Base-by-base conservation (phyloP, 441 rosid genomes). In the Biscutella laevigata region DNA sequence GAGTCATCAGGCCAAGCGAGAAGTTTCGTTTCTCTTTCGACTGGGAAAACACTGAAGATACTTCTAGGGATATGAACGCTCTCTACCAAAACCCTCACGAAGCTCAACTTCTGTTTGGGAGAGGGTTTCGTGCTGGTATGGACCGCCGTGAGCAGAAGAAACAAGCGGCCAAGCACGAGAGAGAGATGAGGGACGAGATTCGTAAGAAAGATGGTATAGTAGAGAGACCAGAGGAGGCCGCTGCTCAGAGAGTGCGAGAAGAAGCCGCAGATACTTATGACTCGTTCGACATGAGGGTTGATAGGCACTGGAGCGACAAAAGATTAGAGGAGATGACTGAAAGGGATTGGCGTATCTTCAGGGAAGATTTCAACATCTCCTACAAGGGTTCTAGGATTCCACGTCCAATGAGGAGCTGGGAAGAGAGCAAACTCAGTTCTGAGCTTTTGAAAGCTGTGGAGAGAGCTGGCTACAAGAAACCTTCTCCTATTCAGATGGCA, bases 61-160 rank as follows among this genome's bases (percentile, higher is more conserved):
- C 96, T 2, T 90, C 95, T 0, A 61, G 92, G 39, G 96, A 90
- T 43, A 83, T 84, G 86, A 87, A 84, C 67, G 21, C 66, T 14
- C 74, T 87, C 53, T 84, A 87, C 71, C 92, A 82, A 42, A 82
- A 78, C 75, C 94, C 96, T 70, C 94, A 90, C 45, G 96, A 90
- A 67, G 96, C 96, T 26, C 95, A 83, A 60, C 74, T 84, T 22
- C 70, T 87, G 44, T 90, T 86, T 12, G 95, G 95, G 2, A 69
- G 96, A 37, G 95, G 98, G 51, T 90, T 90, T 65, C 83, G 92
- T 2, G 96, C 86, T 1, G 98, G 96, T 0, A 87, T 87, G 88
- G 98, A 90, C 58, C 64, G 98, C 7, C 79, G 95, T 36, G 92
- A 87, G 77, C 92, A 90, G 88, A 90, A 90, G 68, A 90, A 83